Conservation (phyloP, 2,329 filamentous ascomycete genomes). For the Pseudogymnoascus sp. region DNA sequence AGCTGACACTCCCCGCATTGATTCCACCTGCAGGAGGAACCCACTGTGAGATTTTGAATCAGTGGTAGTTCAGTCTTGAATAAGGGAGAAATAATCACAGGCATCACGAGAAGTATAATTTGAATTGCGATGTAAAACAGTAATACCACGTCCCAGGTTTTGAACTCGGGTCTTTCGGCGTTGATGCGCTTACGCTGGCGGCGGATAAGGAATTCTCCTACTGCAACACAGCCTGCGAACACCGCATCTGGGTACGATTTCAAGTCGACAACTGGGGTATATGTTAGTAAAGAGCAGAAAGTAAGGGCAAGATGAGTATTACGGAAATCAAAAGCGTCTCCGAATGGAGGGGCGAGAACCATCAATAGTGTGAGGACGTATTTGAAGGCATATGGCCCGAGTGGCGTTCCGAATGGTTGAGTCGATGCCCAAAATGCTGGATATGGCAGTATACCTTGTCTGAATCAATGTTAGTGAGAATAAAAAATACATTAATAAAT, state of each 20-base stretch:
- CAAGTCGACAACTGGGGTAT: conserved; percentile 49
- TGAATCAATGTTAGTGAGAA: conserved; percentile 22
- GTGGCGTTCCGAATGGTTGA: conserved; percentile 55
- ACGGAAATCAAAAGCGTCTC: conserved; percentile 60
- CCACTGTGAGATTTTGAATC: conserved; percentile 38
- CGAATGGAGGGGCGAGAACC: conserved; percentile 54
- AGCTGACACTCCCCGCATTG: conserved; percentile 59
- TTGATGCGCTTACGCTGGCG: conserved; percentile 46
- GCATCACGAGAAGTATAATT: conserved; percentile 59
- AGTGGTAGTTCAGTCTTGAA: background rate
- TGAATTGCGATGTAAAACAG: conserved; percentile 55
- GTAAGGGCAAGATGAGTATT: conserved; percentile 16
- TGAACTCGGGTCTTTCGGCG: conserved; percentile 46
- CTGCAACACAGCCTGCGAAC: conserved; percentile 51
- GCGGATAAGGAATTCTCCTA: conserved; percentile 54
- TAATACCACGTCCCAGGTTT: conserved; percentile 52
- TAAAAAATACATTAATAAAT: background rate
- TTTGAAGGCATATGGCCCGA: conserved; percentile 53
- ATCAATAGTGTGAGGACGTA: conserved; percentile 53
- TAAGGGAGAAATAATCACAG: conserved; percentile 27
- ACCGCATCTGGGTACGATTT: conserved; percentile 51
- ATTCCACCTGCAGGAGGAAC: conserved; percentile 57
- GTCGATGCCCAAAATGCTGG: conserved; percentile 57
- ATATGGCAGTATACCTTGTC: conserved; percentile 57
- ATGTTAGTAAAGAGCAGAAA: conserved; percentile 13